Conservation (phyloP, 345 rosid species). For the Murraya koenigii region DNA sequence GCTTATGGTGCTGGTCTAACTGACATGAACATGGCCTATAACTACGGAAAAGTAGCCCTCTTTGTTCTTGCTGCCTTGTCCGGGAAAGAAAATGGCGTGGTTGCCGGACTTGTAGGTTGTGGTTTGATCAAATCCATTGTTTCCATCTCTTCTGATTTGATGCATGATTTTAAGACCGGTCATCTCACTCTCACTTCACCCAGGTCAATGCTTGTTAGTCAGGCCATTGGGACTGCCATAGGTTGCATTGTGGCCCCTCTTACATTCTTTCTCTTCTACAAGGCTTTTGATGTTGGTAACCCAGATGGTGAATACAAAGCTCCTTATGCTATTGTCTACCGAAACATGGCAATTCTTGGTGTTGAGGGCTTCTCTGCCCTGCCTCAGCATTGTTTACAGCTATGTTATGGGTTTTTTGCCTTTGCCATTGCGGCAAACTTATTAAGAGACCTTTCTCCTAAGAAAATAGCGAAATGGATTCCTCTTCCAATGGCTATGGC, state of each 20-base stretch:
- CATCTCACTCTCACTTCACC: constrained; percentile 92
- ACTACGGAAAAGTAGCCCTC: constrained; percentile 89
- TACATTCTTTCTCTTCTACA: constrained; percentile 78
- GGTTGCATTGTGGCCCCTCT: constrained; percentile 92
- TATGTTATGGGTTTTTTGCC: constrained; percentile 77
- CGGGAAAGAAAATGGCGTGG: constrained; percentile 65
- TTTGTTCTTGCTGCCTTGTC: constrained; percentile 77
- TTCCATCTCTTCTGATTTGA: constrained; percentile 81
- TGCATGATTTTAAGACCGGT: constrained; percentile 96
- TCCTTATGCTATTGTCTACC: constrained; percentile 80
- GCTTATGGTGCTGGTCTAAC: constrained; percentile 96
- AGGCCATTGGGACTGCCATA: constrained; percentile 78
- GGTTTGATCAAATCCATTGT: constrained; percentile 87
- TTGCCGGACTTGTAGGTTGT: constrained; percentile 86
- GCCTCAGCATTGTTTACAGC: constrained; percentile 77
- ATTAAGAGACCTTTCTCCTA: constrained; percentile 54
- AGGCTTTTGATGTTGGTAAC: constrained; percentile 88
- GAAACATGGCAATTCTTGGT: constrained; percentile 94
- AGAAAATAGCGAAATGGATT: constrained; percentile 53
- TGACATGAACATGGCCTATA: constrained; percentile 97
- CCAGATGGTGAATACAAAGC: constrained; percentile 92
- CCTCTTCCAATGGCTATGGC: constrained; percentile 99
- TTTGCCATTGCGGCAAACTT: constrained; percentile 73
- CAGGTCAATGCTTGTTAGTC: constrained; percentile 81
- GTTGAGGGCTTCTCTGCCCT: constrained; percentile 96